phyloP scores from a whole-genome alignment of 768 basidiomycete species.

The Kwoniella sp. region DNA sequence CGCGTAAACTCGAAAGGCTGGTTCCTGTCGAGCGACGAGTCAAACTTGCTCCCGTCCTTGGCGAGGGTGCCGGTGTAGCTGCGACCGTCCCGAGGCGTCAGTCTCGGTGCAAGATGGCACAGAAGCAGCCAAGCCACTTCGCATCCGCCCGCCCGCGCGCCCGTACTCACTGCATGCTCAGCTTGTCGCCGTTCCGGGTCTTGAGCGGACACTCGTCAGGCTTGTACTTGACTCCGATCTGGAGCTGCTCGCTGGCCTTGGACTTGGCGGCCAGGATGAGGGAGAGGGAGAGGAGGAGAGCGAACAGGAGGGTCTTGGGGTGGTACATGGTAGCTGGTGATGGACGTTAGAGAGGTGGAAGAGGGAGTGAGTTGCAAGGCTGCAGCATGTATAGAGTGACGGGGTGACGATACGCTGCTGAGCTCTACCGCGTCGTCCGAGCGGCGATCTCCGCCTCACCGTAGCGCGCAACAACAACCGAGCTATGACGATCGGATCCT shows the following conservation, averaged over 20 bases:
- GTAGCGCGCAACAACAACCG: too few species aligned
- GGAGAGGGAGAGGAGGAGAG: constrained; percentile 6
- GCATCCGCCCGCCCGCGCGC: too few species aligned
- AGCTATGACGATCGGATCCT: too few species aligned
- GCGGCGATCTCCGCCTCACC: too few species aligned
- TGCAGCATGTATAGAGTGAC: too few species aligned
- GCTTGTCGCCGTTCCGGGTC: constrained; percentile 44
- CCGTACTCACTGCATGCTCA: constrained; percentile 49
- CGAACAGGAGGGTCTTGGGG: constrained; percentile 7
- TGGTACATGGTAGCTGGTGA: constrained; percentile 7
- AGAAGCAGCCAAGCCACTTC: too few species aligned
- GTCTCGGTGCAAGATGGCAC: too few species aligned
- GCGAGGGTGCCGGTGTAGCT: constrained; percentile 75
- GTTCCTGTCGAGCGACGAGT: constrained; percentile 78
- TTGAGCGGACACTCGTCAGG: constrained; percentile 47
- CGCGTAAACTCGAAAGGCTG: constrained; percentile 69
- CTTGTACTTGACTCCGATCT: constrained; percentile 46
- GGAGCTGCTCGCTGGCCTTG: constrained; percentile 22
- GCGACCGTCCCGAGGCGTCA: background rate
- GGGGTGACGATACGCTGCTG: too few species aligned
- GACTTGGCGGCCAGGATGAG: background rate
- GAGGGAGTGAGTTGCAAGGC: too few species aligned
- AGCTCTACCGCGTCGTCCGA: too few species aligned
- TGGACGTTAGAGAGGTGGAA: too few species aligned
- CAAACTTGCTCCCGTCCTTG: constrained; percentile 74